These are phyloP conservation scores for Pichia kudriavzevii DNA, from an alignment of 1,139 yeast genomes.

Conservation along the genomic window DNA sequence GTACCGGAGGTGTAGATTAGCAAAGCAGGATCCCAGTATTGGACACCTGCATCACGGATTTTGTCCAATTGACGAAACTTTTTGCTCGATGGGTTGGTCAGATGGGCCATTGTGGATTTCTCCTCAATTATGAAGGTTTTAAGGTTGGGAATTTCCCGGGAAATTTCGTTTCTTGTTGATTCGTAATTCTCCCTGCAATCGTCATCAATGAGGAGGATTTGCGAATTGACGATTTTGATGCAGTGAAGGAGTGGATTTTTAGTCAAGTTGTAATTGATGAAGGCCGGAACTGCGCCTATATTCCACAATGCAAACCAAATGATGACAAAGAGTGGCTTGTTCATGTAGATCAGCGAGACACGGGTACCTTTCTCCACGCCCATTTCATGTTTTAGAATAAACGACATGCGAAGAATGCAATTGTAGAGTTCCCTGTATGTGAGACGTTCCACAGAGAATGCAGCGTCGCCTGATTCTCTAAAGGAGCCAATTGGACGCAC, in stretches of 20 bases:
- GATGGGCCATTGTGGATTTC: conserved; percentile 33
- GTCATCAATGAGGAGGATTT: conserved; percentile 68
- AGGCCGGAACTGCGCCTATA: conserved; percentile 84
- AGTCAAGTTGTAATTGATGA: conserved; percentile 71
- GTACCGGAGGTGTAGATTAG: conserved; percentile 92
- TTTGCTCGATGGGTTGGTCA: conserved; percentile 34
- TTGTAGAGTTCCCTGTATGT: conserved; percentile 66
- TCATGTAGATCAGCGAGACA: conserved; percentile 74
- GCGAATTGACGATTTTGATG: conserved; percentile 57
- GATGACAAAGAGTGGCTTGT: conserved; percentile 73
- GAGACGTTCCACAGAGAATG: conserved; percentile 52
- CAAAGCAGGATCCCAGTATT: conserved; percentile 58
- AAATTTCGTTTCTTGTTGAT: conserved; percentile 45
- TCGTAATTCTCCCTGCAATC: conserved; percentile 46
- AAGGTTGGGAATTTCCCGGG: conserved; percentile 27
- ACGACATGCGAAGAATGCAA: conserved; percentile 56
- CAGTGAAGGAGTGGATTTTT: conserved; percentile 78
- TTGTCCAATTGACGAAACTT: conserved; percentile 42
- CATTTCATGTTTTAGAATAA: conserved; percentile 54
- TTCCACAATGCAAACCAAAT: conserved; percentile 88
- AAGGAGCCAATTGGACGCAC: conserved; percentile 15
- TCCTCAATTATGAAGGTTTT: conserved; percentile 49
- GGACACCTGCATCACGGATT: conserved; percentile 48
- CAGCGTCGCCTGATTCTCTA: conserved; percentile 37
- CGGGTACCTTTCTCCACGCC: conserved; percentile 60